These are phyloP conservation scores for Zasmidium angulare DNA, from an alignment of 2,329 filamentous ascomycete genomes.

Conservation along the genomic window DNA sequence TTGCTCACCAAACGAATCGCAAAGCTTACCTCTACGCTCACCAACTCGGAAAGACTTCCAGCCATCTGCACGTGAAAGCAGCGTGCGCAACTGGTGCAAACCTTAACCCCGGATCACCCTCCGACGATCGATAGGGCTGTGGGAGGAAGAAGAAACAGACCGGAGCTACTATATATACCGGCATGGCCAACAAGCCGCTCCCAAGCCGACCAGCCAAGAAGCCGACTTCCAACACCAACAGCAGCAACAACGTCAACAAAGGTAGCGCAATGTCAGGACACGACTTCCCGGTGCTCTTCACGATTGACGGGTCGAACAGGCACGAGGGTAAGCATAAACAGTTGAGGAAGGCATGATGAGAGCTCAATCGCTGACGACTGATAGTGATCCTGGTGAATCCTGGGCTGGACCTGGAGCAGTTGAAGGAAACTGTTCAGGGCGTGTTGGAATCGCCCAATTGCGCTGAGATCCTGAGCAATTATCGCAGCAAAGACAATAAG, in stretches of 20 bases:
- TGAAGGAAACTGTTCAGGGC: slow-evolving; percentile 23
- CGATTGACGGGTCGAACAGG: slow-evolving; percentile 33
- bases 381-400: slow-evolving; percentile 31
- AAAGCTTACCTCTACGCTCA: too few relatives aligned
- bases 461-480: slow-evolving; percentile 37
- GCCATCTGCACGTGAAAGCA: slow-evolving; percentile 5
- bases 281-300: slow-evolving; percentile 38
- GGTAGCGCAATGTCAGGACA: background rate
- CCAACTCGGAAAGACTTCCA: too few relatives aligned
- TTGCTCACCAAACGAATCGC: too few relatives aligned
- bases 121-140: background rate
- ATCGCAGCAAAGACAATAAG: slow-evolving; percentile 32
- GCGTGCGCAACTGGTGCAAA: background rate
- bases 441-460: slow-evolving; percentile 33
- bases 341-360: background rate
- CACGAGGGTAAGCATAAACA: slow-evolving; percentile 33
- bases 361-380: slow-evolving; percentile 3
- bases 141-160: too few relatives aligned
- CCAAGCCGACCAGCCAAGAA: slow-evolving; percentile 3
- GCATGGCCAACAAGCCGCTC: background rate
- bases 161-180: background rate
- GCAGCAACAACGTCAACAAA: background rate
- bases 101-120: background rate
- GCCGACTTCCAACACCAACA: background rate
- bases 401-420: slow-evolving; percentile 24